Evolutionary conservation across 768 basidiomycete species (phyloP).

Genomic region (Macrolepiota dolichaula): DNA sequence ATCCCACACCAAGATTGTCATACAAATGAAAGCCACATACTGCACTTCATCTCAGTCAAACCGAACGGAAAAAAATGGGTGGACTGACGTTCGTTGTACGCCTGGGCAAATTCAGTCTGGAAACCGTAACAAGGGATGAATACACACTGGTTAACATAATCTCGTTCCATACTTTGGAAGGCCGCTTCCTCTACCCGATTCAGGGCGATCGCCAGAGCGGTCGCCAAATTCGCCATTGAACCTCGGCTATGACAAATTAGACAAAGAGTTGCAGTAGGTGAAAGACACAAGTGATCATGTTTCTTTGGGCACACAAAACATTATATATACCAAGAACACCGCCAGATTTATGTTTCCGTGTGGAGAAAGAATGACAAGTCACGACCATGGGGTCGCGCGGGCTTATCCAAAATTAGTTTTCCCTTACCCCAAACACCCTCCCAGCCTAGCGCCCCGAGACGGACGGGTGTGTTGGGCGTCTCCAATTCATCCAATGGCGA

Average conservation of each 20-base stretch:
- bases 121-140: not conserved
- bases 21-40: slow-evolving; percentile 50
- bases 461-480: not conserved
- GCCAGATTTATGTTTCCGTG: not conserved
- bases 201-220: not conserved
- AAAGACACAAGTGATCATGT: not conserved
- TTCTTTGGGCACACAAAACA: not conserved
- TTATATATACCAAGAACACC: not conserved
- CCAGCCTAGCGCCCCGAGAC: not conserved
- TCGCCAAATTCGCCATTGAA: not conserved
- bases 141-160: not conserved
- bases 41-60: slow-evolving; percentile 17
- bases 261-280: not conserved
- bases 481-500: too few relatives aligned
- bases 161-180: not conserved
- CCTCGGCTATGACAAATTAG: not conserved
- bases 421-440: not conserved
- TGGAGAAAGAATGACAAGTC: not conserved
- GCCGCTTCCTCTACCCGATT: not conserved
- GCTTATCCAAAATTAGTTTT: not conserved
- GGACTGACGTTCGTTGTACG: not conserved
- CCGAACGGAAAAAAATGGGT: not conserved
- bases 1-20: slow-evolving; percentile 52
- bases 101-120: not conserved
- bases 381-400: not conserved